A percentile compares a stretch with the other conserved stretches of the same genome.
These are phyloP conservation scores for Fusarium scirpi DNA, from an alignment of 2,329 filamentous ascomycete species.

Conservation along the genomic window DNA sequence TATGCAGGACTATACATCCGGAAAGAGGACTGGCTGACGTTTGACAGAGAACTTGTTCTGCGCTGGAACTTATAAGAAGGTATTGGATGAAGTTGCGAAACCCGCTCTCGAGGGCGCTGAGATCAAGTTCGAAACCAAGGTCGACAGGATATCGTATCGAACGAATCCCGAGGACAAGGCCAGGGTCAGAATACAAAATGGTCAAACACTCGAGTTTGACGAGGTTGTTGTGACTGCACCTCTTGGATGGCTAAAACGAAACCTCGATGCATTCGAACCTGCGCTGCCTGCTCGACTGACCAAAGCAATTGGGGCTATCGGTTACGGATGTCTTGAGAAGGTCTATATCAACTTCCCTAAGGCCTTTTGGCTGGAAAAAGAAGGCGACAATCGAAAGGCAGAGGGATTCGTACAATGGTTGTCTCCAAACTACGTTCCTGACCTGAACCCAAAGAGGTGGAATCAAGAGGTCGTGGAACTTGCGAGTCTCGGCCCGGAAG, in stretches of 20 bases:
- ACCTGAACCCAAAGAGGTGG: conserved; percentile 74
- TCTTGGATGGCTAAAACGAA: conserved; percentile 75
- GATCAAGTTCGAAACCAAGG: conserved; percentile 64
- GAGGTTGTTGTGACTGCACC: conserved; percentile 76
- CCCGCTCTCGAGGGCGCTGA: conserved; percentile 67
- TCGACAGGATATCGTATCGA: conserved; percentile 56
- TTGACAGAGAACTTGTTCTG: conserved; percentile 69
- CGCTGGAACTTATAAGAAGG: conserved; percentile 68
- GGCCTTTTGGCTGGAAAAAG: conserved; percentile 75
- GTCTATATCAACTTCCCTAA: conserved; percentile 77
- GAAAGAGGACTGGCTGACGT: conserved; percentile 1
- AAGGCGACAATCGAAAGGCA: conserved; percentile 57
- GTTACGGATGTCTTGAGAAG: conserved; percentile 80
- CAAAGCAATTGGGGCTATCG: conserved; percentile 71
- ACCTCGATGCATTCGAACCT: conserved; percentile 71
- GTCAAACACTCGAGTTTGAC: conserved; percentile 67
- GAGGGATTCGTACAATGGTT: conserved; percentile 83
- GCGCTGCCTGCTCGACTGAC: conserved; percentile 67
- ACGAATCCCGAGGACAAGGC: conserved; percentile 51
- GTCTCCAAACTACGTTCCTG: conserved; percentile 72
- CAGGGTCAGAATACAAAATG: conserved; percentile 60
- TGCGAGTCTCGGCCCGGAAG: conserved; percentile 68
- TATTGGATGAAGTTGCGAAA: conserved; percentile 68
- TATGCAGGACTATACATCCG: conserved; percentile 47
- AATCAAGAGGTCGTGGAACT: conserved; percentile 83